Conservation (phyloP, 2,329 filamentous ascomycete species). For the Pseudopithomyces maydicus region DNA sequence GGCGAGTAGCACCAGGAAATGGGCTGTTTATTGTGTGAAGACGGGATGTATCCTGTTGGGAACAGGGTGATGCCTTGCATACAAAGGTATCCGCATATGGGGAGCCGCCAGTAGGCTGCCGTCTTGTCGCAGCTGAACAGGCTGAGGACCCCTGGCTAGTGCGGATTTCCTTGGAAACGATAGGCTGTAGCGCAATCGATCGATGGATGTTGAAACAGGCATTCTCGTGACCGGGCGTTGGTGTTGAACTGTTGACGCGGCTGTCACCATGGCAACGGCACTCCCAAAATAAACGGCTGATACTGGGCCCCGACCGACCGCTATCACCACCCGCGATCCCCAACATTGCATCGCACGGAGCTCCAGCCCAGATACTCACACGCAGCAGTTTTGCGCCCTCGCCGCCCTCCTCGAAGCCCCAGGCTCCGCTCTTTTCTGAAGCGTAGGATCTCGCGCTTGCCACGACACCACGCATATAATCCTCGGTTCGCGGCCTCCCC, state of each 20-base stretch:
- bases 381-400: constrained; percentile 3
- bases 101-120: neutral
- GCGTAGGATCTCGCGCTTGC: constrained; percentile 6
- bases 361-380: constrained; percentile 7
- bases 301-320: constrained; percentile 23
- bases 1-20: no score
- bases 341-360: constrained; percentile 34
- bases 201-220: constrained; percentile 25
- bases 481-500: constrained; percentile 26
- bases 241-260: constrained; percentile 19
- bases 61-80: neutral
- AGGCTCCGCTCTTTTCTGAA: constrained; percentile 8
- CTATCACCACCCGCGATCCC: constrained; percentile 22
- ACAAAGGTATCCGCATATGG: neutral
- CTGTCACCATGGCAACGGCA: constrained; percentile 26
- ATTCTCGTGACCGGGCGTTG: constrained; percentile 25
- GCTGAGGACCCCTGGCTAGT: constrained; percentile 2
- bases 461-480: constrained; percentile 19
- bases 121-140: neutral
- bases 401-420: constrained; percentile 6
- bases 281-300: constrained; percentile 28
- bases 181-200: constrained; percentile 43
- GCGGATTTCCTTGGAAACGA: neutral
- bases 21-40: neutral
- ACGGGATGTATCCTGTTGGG: neutral